These are phyloP conservation scores for Tulasnella sp. DNA, from an alignment of 768 basidiomycete species.

Conservation along the genomic window DNA sequence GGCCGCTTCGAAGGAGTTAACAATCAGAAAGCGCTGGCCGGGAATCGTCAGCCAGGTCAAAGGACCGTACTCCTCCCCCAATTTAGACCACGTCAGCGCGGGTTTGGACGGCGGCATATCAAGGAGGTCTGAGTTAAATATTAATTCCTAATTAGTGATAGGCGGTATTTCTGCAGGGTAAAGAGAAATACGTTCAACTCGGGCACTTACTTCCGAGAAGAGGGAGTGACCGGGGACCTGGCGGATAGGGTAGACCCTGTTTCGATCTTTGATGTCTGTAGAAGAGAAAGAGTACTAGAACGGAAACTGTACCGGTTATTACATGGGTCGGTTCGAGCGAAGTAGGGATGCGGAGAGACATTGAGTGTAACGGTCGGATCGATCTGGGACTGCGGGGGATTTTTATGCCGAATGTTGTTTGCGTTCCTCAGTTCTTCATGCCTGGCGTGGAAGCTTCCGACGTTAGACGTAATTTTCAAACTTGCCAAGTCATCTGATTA, in stretches of 20 bases:
- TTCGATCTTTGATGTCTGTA: neutral
- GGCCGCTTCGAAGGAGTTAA: neutral
- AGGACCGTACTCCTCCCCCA: neutral
- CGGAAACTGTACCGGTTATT: neutral
- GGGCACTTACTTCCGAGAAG: neutral
- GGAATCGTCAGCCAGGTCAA: constrained; percentile 1
- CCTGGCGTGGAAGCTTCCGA: too few relatives aligned
- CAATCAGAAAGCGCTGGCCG: neutral
- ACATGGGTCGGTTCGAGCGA: neutral
- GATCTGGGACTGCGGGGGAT: too few relatives aligned
- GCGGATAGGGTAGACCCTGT: neutral
- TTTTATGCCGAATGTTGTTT: too few relatives aligned
- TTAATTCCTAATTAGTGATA: too few relatives aligned
- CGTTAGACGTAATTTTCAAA: too few relatives aligned
- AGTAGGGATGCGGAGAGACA: too few relatives aligned
- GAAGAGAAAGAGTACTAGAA: too few relatives aligned
- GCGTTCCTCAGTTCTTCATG: too few relatives aligned
- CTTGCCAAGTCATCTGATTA: too few relatives aligned
- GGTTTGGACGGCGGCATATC: neutral
- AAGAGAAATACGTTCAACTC: too few relatives aligned
- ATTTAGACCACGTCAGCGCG: neutral
- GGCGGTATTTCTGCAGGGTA: too few relatives aligned
- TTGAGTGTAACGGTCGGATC: too few relatives aligned
- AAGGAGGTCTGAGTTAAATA: neutral
- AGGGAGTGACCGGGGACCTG: neutral